Evolutionary conservation across 1,284 basidiomycete genomes (phyloP).

Genomic region (Rhodofomes roseus): DNA sequence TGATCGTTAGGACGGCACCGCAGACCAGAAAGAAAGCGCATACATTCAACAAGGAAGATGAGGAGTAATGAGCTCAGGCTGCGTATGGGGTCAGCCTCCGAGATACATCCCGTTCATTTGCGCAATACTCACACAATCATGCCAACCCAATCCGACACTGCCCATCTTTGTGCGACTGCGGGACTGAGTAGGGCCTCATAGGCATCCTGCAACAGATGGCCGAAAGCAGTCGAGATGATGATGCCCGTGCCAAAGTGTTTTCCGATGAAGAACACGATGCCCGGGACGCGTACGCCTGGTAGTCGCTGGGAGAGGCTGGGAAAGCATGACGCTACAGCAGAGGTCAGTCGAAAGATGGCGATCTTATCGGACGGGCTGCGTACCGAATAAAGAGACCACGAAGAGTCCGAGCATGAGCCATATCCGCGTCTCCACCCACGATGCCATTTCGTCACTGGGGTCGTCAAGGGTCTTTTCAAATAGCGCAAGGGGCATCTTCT

Average conservation of each 20-base stretch:
- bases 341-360: not conserved
- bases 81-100: not conserved
- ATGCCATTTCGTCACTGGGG: not conserved
- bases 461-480: too few relatives aligned
- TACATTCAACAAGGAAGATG: conserved; percentile 78
- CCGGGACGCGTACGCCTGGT: conserved; percentile 54
- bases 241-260: conserved; percentile 84
- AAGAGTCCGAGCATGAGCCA: conserved; percentile 32
- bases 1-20: not conserved
- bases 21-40: conserved; percentile 16
- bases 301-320: conserved; percentile 57
- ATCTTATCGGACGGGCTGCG: conserved; percentile 4
- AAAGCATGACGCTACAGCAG: conserved; percentile 57
- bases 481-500: not conserved
- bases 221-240: conserved; percentile 76
- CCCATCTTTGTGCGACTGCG: conserved; percentile 41
- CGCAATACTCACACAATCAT: conserved; percentile 54
- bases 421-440: conserved; percentile 12
- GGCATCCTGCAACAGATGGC: conserved; percentile 73
- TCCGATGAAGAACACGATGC: conserved; percentile 69
- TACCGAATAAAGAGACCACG: conserved; percentile 34
- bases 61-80: conserved; percentile 60
- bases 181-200: conserved; percentile 55
- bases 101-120: not conserved
- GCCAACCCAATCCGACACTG: conserved; percentile 56